Percentiles rank a stretch among this genome's conserved stretches.
Conservation (phyloP, 441 rosid genomes). For the Aleurites moluccanus region DNA sequence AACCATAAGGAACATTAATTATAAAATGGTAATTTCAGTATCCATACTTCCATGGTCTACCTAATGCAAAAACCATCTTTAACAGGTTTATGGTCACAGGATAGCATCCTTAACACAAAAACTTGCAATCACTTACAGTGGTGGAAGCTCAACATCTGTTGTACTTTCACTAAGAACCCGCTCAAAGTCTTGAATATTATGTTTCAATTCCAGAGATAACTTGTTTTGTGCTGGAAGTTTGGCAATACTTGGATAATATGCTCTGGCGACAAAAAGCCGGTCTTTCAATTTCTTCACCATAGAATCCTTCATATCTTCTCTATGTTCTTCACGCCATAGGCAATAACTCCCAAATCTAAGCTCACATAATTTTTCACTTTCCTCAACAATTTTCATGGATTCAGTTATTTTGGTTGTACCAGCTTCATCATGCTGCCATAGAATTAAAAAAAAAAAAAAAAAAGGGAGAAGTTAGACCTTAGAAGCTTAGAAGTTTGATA, state of each 20-base stretch:
- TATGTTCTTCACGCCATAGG: slow-evolving; percentile 79
- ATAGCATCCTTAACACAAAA: not conserved
- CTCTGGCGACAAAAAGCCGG: slow-evolving; percentile 86
- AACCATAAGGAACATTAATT: not conserved
- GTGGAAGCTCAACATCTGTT: slow-evolving; percentile 81
- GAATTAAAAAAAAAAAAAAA: slow-evolving; percentile 17
- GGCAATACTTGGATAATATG: slow-evolving; percentile 93
- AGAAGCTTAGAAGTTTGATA: slow-evolving; percentile 23
- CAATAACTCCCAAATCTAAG: slow-evolving; percentile 87
- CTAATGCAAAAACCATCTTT: not conserved
- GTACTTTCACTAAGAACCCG: slow-evolving; percentile 77
- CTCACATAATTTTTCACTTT: slow-evolving; percentile 61
- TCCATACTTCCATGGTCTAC: not conserved
- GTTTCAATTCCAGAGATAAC: slow-evolving; percentile 73
- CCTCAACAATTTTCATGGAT: slow-evolving; percentile 37
- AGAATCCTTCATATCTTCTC: slow-evolving; percentile 71
- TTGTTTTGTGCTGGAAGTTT: slow-evolving; percentile 73
- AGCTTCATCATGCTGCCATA: slow-evolving; percentile 43
- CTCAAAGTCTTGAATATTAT: slow-evolving; percentile 92
- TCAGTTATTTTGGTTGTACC: slow-evolving; percentile 25
- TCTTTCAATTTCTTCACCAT: slow-evolving; percentile 87
- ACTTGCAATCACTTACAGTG: slow-evolving; percentile 56
- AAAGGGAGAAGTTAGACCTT: slow-evolving; percentile 9
- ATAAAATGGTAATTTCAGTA: not conserved
- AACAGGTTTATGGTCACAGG: slow-evolving; percentile 13